Percentiles rank a stretch among this genome's conserved stretches.
Conservation (phyloP, 768 basidiomycete species). For the Russula vinacea region DNA sequence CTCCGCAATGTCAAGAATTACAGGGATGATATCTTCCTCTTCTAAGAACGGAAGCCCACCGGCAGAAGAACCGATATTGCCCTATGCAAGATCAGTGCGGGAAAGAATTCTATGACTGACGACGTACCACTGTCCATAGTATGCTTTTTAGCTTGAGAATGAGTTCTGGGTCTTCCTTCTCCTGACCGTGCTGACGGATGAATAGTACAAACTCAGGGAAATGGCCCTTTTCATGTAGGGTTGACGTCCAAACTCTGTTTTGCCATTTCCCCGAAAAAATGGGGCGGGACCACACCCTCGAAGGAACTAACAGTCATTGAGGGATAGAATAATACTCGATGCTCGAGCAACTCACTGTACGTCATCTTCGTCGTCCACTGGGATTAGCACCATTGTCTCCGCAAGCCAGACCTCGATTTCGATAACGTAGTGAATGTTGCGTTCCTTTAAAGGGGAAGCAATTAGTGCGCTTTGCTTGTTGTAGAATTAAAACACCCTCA, state of each 20-base stretch:
- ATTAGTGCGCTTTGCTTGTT: slow-evolving; percentile 11
- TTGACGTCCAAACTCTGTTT: slow-evolving; percentile 96
- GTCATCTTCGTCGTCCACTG: slow-evolving; percentile 61
- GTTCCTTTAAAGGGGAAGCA: slow-evolving; percentile 56
- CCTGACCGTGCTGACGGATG: slow-evolving; percentile 81
- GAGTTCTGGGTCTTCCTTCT: slow-evolving; percentile 77
- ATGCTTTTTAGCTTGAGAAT: slow-evolving; percentile 92
- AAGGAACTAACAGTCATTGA: slow-evolving; percentile 49
- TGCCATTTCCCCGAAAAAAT: slow-evolving; percentile 97
- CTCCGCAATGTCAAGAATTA: slow-evolving; percentile 87
- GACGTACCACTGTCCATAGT: slow-evolving; percentile 85
- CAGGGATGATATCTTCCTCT: slow-evolving; percentile 90
- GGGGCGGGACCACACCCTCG: slow-evolving; percentile 85
- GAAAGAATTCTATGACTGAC: not conserved
- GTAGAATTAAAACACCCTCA: slow-evolving; percentile 39
- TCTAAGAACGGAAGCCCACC: slow-evolving; percentile 94
- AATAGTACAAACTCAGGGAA: slow-evolving; percentile 89
- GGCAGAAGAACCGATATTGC: slow-evolving; percentile 87
- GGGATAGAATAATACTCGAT: not conserved
- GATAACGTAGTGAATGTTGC: slow-evolving; percentile 89
- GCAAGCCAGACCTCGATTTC: slow-evolving; percentile 91
- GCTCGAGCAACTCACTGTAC: slow-evolving; percentile 41
- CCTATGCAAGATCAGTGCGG: slow-evolving; percentile 47
- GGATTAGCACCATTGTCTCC: slow-evolving; percentile 60
- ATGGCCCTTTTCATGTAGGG: slow-evolving; percentile 86